These are phyloP conservation scores for Sanghuangporus weigelae DNA, from an alignment of 1,284 basidiomycete species.

Conservation along the genomic window DNA sequence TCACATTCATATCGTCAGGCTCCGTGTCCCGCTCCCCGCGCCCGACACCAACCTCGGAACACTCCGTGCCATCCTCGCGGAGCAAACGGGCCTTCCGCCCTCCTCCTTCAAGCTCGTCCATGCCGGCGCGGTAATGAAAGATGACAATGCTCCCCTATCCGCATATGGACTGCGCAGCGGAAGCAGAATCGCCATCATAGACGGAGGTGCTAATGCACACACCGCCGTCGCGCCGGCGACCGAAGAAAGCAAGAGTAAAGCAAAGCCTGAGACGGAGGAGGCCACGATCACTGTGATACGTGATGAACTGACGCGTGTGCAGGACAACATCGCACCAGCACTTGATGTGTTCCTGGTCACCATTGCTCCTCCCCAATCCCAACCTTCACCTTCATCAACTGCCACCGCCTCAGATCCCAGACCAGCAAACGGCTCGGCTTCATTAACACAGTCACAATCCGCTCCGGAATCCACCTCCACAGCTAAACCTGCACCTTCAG, in stretches of 20 bases:
- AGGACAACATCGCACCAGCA: constrained; percentile 44
- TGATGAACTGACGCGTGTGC: constrained; percentile 53
- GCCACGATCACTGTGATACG: constrained; percentile 51
- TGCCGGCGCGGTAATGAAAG: constrained; percentile 74
- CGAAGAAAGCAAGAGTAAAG: constrained; percentile 20
- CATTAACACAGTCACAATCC: not conserved
- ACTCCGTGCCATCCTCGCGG: constrained; percentile 52
- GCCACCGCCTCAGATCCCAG: constrained; percentile 20
- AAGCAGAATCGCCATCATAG: constrained; percentile 61
- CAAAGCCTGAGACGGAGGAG: constrained; percentile 41
- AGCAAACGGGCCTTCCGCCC: constrained; percentile 57
- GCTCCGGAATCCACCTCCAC: not conserved
- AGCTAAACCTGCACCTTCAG: constrained; percentile 1
- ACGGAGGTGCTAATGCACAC: constrained; percentile 28
- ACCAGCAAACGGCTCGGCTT: constrained; percentile 15
- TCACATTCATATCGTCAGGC: constrained; percentile 28
- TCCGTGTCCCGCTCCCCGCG: constrained; percentile 54
- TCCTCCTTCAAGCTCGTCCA: constrained; percentile 74
- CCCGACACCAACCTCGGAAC: constrained; percentile 47
- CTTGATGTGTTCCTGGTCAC: constrained; percentile 51
- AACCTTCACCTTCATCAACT: constrained; percentile 16
- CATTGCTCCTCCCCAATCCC: constrained; percentile 22
- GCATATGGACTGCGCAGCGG: constrained; percentile 52
- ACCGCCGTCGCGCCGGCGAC: constrained; percentile 25
- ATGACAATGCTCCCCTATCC: constrained; percentile 50